A percentile compares a stretch with the other conserved stretches of the same genome.
Evolutionary conservation across 192 early-diverging fungal species (phyloP).

Genomic region (Nowakowskiella sp.): DNA sequence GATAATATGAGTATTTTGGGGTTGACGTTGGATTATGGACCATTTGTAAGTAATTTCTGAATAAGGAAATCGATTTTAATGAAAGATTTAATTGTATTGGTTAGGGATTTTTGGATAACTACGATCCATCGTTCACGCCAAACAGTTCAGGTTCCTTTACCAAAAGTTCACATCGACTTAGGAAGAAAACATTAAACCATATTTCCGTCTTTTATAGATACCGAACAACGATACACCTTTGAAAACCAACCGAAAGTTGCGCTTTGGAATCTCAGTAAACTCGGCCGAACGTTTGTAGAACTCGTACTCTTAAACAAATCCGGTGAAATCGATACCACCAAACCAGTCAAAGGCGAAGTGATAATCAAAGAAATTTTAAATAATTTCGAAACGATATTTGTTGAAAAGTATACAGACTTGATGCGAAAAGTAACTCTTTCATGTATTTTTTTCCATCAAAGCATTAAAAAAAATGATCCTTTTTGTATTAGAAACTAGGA

Average conservation of each 20-base stretch:
- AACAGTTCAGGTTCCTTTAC: constrained; percentile 10
- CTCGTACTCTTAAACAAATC: neutral
- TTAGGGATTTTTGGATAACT: constrained; percentile 18
- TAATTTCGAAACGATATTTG: constrained; percentile 9
- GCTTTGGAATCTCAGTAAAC: constrained; percentile 12
- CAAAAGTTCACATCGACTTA: neutral
- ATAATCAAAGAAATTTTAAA: constrained; percentile 12
- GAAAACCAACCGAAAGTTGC: constrained; percentile 13
- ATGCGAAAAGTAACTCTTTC: constrained; percentile 13
- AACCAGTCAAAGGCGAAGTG: constrained; percentile 6
- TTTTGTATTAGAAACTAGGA: constrained; percentile 35
- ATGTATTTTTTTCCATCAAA: too few relatives aligned
- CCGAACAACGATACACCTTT: constrained; percentile 3
- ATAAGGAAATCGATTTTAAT: neutral
- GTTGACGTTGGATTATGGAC: constrained; percentile 1
- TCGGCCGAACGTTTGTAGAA: constrained; percentile 5
- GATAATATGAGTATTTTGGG: constrained; percentile 4
- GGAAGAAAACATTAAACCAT: neutral
- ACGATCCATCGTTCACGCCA: constrained; percentile 22
- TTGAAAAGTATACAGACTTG: neutral
- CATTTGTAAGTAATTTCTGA: constrained; percentile 2
- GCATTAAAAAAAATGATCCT: too few relatives aligned
- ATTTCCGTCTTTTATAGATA: neutral
- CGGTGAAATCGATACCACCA: neutral
- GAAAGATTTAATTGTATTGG: neutral